phyloP scores from a whole-genome alignment of 1,139 yeast genomes.

The Yamadazyma atlantica region DNA sequence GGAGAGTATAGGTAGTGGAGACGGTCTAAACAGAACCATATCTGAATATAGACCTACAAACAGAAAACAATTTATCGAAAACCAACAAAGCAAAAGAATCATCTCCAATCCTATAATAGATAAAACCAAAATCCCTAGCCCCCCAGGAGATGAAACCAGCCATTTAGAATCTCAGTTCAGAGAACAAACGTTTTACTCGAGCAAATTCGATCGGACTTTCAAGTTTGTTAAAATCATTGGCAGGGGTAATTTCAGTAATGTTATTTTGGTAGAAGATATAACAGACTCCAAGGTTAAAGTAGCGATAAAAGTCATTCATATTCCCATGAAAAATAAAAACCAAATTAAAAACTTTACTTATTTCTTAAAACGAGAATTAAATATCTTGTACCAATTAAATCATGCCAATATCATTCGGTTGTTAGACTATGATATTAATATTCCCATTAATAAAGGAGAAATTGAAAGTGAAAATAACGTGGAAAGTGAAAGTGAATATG shows the following conservation, averaged over 20 bases:
- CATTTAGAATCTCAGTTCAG: constrained; percentile 11
- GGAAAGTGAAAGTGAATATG: constrained; percentile 20
- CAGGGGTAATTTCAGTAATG: constrained; percentile 60
- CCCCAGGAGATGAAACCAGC: constrained; percentile 9
- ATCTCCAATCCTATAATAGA: constrained; percentile 2
- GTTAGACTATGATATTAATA: constrained; percentile 32
- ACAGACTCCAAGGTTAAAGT: constrained; percentile 21
- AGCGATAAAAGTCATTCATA: constrained; percentile 44
- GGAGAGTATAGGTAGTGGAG: neutral
- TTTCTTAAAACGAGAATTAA: constrained; percentile 73
- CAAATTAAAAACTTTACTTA: constrained; percentile 52
- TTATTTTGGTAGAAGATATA: constrained; percentile 40
- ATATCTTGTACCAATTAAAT: constrained; percentile 50
- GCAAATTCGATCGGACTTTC: constrained; percentile 16
- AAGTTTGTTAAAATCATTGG: constrained; percentile 43
- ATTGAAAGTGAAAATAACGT: constrained; percentile 16
- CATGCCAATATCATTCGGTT: constrained; percentile 44
- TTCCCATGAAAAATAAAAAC: constrained; percentile 29
- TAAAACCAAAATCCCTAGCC: constrained; percentile 11
- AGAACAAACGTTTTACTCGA: constrained; percentile 15
- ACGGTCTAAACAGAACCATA: constrained; percentile 21
- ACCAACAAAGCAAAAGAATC: neutral
- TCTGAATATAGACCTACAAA: constrained; percentile 36
- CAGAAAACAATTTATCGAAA: neutral
- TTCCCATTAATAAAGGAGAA: constrained; percentile 22